Evolutionary conservation across 768 basidiomycete species (phyloP), one percentile per base, ranked within the genome.

Genomic region (Crassisporium funariophilum): DNA sequence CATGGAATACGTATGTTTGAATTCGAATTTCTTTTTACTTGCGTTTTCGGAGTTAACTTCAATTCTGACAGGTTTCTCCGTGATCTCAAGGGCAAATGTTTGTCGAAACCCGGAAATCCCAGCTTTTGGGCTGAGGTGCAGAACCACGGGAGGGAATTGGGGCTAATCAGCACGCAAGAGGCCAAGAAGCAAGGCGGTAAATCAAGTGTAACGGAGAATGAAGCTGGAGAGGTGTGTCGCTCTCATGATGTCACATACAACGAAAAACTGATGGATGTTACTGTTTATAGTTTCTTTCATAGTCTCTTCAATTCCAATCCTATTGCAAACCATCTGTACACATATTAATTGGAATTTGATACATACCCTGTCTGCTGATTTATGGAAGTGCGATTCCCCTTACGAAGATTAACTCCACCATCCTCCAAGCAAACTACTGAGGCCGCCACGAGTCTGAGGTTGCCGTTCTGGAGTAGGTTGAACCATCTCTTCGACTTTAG

Each of bases 1-100:
- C 78, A 23, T 93, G 90, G 90, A 92, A 93, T 65, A 67, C 59
- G 85, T 86, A 53, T 54, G 79, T 71, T n/a, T n/a, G n/a, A n/a
- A n/a, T n/a, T n/a, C 27, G 36, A n/a, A 39, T 11, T 16, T 15
- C 43, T 21, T 22, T 33, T 40, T 46, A 12, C 27, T 4, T 39
- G 43, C 21, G 41, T 17, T 36, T 22, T 16, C 42, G 36, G 23
- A 4, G 41, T 10, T 12, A 33, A 19, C 15, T 8, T 34, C 3
- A 17, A 36, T 46, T 45, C 37, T 43, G 38, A 13, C 35, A 91
- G 89, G 12, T 89, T 90, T 59, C 50, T 91, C 36, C 64, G 59
- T 11, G 71, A 80, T 16, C 66, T 92, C 15, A 84, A 81, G 55
- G 59, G 73, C 10, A 76, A 71, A 10, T 91, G 88, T 54, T 45